A percentile compares a stretch with the other conserved stretches of the same genome.
Conservation (phyloP, 1,284 basidiomycete species). For the Blastosporella zonata region DNA sequence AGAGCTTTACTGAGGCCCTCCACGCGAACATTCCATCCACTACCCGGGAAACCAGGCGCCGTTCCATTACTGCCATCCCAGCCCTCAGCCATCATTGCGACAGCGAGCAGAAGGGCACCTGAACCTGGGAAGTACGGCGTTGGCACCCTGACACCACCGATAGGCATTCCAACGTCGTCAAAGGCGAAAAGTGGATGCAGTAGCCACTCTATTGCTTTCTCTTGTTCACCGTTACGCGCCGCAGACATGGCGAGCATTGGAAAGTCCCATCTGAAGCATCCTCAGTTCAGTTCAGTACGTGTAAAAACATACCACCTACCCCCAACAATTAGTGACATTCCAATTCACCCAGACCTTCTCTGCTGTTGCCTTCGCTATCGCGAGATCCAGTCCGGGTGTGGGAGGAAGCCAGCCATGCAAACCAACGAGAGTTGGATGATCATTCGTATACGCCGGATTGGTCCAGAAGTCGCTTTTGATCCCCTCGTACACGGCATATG, state of each 20-base stretch:
- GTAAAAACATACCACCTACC: slow-evolving; percentile 32
- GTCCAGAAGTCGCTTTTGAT: slow-evolving; percentile 52
- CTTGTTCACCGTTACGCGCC: slow-evolving; percentile 47
- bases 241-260: slow-evolving; percentile 63
- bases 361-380: slow-evolving; percentile 45
- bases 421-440: slow-evolving; percentile 57
- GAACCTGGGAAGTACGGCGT: slow-evolving; percentile 62
- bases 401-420: slow-evolving; percentile 57
- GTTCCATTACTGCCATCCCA: slow-evolving; percentile 46
- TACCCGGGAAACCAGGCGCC: slow-evolving; percentile 47
- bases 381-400: slow-evolving; percentile 44
- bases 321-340: slow-evolving; percentile 57
- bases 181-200: slow-evolving; percentile 53
- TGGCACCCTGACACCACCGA: slow-evolving; percentile 54
- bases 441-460: slow-evolving; percentile 47
- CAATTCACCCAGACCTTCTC: slow-evolving; percentile 54
- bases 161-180: slow-evolving; percentile 59
- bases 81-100: slow-evolving; percentile 56
- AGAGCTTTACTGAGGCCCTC: slow-evolving; percentile 45
- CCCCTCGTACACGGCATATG: slow-evolving; percentile 57
- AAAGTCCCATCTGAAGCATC: slow-evolving; percentile 54
- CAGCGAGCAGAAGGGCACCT: slow-evolving; percentile 47
- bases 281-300: slow-evolving; percentile 2
- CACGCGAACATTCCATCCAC: slow-evolving; percentile 43
- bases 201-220: slow-evolving; percentile 53